Percentiles rank a stretch among this genome's conserved stretches.
Evolutionary conservation across 305 asterid species (phyloP).

Genomic region (Plantago coronopus): DNA sequence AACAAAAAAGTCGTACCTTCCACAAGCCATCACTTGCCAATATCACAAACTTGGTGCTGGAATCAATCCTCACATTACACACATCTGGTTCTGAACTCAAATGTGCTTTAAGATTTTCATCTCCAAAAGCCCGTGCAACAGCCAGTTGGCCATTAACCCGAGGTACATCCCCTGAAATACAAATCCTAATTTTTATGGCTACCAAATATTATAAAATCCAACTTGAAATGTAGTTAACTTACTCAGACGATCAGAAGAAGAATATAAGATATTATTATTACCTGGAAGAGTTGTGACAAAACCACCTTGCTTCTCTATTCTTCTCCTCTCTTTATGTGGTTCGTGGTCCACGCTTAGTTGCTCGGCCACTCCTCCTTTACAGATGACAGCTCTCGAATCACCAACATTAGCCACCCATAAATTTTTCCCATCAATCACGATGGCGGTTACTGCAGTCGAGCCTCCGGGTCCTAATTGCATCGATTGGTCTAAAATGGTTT

Average conservation of each 20-base stretch:
- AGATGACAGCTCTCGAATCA: conserved; percentile 81
- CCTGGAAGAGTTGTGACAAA: conserved; percentile 80
- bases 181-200: conserved; percentile 22
- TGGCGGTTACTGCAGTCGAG: conserved; percentile 89
- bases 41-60: conserved; percentile 51
- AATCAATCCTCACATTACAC: conserved; percentile 41
- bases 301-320: conserved; percentile 79
- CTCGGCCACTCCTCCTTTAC: conserved; percentile 47
- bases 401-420: conserved; percentile 86
- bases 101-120: conserved; percentile 76
- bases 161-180: conserved; percentile 71
- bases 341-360: conserved; percentile 88
- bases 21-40: conserved; percentile 92
- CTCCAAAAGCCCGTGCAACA: conserved; percentile 87
- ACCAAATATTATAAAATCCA: conserved; percentile 16
- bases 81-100: conserved; percentile 84
- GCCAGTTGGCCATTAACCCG: conserved; percentile 89
- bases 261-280: conserved; percentile 35
- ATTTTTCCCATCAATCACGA: conserved; percentile 73
- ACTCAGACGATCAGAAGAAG: background rate
- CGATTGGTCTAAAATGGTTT: conserved; percentile 62
- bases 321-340: conserved; percentile 59
- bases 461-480: conserved; percentile 84
- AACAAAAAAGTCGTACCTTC: conserved; percentile 49
- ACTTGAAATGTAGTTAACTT: conserved; percentile 1